Evolutionary conservation across 768 basidiomycete genomes (phyloP), one percentile per base, ranked within the genome.

Genomic region (Boletellus ananas): DNA sequence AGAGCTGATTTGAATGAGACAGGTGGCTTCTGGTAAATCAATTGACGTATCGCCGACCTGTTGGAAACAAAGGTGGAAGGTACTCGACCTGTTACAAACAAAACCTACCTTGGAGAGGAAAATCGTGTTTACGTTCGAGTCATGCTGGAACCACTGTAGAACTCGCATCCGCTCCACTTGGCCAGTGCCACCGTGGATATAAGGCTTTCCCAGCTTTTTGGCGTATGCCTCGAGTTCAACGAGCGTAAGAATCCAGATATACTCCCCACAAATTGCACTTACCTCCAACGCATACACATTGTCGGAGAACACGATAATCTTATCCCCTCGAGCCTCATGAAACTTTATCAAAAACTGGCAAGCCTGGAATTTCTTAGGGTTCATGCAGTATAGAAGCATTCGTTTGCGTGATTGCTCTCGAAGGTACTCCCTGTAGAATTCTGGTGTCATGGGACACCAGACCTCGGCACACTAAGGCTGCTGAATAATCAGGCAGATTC

Each of bases 381-480:
- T 99, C 96, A 98, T 99, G 78, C 93, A 97, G 65, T 98, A 98
- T 7, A 99, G 75, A 36, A 99, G 76, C 83, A 96, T 96, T 57
- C 90, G 84, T 68, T 95, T 94, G 51, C 96, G 80, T 31, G 90
- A 90, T 65, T 90, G 87, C 67, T 94, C 90, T 54, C 90, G 79
- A 57, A 99, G 79, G 65, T 99, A 99, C 70, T 99, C 94, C 56
- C 91, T 84, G 69, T 98, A 99, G 68, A 99, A 99, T 66, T 98
- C 94, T 6, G 96, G 95, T 17, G 96, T 95, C 96, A 99, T 98
- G 16, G 92, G 91, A 65, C 96, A 99, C 96, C 96, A 99, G 8
- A 99, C 96, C 70, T 99, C 96, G 14, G 96, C 96, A 65, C 96
- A 99, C 91, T 98, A 59, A 18, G 51, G 18, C 43, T 45, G 20